These are phyloP conservation scores for Cordyceps tenuipes DNA, from an alignment of 2,329 filamentous ascomycete species.

Conservation along the genomic window DNA sequence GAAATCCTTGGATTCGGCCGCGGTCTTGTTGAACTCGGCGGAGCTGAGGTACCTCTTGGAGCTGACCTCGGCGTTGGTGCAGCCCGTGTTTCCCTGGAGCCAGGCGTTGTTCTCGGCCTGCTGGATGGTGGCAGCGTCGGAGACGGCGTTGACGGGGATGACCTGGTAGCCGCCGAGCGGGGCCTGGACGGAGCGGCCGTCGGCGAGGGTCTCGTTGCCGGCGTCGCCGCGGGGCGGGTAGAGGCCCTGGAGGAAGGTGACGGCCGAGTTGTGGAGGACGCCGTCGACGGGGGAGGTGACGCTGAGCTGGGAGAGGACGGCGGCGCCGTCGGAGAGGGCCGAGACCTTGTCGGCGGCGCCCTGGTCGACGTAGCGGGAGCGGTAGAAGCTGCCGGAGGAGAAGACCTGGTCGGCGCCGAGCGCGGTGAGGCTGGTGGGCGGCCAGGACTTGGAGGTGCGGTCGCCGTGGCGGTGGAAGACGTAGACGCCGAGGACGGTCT, in stretches of 20 bases:
- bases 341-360: constrained; percentile 52
- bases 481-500: constrained; percentile 73
- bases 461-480: constrained; percentile 90
- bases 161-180: constrained; percentile 79
- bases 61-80: constrained; percentile 45
- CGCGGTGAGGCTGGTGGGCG: constrained; percentile 65
- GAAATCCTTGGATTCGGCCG: constrained; percentile 50
- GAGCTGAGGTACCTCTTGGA: constrained; percentile 47
- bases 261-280: constrained; percentile 73
- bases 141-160: constrained; percentile 60
- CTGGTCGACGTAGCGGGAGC: constrained; percentile 61
- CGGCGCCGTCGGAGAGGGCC: constrained; percentile 57
- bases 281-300: constrained; percentile 65
- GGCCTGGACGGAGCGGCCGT: constrained; percentile 56
- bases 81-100: constrained; percentile 51
- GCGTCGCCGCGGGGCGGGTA: constrained; percentile 64
- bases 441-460: constrained; percentile 67
- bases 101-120: constrained; percentile 49
- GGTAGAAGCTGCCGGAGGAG: constrained; percentile 66
- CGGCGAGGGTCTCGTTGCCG: constrained; percentile 54
- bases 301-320: constrained; percentile 61
- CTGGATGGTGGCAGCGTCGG: constrained; percentile 43
- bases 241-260: constrained; percentile 74
- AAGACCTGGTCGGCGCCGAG: constrained; percentile 72
- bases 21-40: constrained; percentile 34